Evolutionary conservation across 331 rosid species (phyloP).

Genomic region (Prunus yedoensis): DNA sequence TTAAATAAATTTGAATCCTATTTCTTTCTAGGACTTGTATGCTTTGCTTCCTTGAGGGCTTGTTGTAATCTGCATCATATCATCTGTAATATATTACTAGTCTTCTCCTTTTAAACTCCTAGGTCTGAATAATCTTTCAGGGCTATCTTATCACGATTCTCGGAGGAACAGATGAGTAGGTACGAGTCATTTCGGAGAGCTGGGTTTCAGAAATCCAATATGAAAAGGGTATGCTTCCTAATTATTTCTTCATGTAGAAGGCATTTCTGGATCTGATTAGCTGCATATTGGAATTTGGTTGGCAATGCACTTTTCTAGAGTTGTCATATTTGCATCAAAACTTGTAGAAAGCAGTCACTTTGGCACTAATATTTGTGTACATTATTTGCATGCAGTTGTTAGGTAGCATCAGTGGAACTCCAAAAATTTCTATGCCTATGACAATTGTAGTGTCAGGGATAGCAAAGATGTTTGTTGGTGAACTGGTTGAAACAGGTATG

Average conservation of each 20-base stretch:
- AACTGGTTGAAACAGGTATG: constrained; percentile 84
- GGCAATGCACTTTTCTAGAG: background rate
- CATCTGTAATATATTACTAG: background rate
- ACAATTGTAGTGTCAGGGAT: constrained; percentile 91
- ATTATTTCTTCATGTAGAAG: background rate
- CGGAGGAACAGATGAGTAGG: constrained; percentile 92
- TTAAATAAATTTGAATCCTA: background rate
- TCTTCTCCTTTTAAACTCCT: constrained; percentile 1
- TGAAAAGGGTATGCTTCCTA: constrained; percentile 66
- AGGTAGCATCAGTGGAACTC: constrained; percentile 80
- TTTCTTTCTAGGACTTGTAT: background rate
- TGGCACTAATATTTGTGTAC: background rate
- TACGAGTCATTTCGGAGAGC: constrained; percentile 93
- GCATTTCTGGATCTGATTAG: background rate
- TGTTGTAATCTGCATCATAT: background rate
- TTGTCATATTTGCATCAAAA: background rate
- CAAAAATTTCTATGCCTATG: constrained; percentile 84
- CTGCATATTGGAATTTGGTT: background rate
- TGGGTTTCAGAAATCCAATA: constrained; percentile 88
- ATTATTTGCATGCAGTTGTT: constrained; percentile 54
- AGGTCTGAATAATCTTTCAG: constrained; percentile 33
- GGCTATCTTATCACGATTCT: constrained; percentile 75
- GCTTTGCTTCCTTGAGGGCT: constrained; percentile 1
- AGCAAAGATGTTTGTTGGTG: constrained; percentile 93
- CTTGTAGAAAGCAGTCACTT: background rate